Percentiles rank a stretch among this genome's conserved stretches.
phyloP scores from a whole-genome alignment of 1,139 yeast genomes.

The Magnusiomyces clavatus region DNA sequence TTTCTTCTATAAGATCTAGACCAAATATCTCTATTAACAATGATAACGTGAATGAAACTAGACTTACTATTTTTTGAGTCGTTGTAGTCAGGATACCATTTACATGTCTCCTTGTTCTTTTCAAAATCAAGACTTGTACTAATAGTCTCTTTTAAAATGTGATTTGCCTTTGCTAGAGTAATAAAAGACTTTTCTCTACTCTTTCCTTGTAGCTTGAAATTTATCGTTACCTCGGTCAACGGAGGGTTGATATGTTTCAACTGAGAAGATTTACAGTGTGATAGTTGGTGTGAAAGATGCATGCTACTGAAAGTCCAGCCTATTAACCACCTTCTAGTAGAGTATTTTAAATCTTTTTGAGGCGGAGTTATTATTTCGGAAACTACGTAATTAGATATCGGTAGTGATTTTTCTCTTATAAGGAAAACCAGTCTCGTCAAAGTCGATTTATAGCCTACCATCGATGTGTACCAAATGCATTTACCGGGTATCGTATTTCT shows the following conservation, averaged over 20 bases:
- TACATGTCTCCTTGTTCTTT: background rate
- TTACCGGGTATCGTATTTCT: background rate
- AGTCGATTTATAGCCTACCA: background rate
- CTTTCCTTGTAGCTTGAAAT: background rate
- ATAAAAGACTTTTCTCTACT: background rate
- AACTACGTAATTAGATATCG: background rate
- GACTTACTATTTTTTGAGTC: background rate
- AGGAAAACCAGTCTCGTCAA: background rate
- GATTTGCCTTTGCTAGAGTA: background rate
- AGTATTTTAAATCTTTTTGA: background rate
- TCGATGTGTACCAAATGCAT: slow-evolving; percentile 1
- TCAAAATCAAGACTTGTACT: background rate
- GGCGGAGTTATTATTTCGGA: background rate
- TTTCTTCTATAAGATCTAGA: slow-evolving; percentile 2
- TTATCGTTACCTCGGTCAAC: background rate
- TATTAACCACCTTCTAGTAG: background rate
- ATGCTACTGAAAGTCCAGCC: background rate
- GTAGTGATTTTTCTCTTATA: background rate
- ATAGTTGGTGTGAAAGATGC: background rate
- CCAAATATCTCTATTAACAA: background rate
- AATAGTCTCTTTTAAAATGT: background rate
- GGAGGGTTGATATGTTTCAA: background rate
- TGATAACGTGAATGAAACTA: background rate
- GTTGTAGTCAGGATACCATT: background rate
- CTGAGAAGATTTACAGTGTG: background rate